Evolutionary conservation across 345 rosid genomes (phyloP), one percentile per base, ranked within the genome.

Genomic region (Noccaea caerulescens): DNA sequence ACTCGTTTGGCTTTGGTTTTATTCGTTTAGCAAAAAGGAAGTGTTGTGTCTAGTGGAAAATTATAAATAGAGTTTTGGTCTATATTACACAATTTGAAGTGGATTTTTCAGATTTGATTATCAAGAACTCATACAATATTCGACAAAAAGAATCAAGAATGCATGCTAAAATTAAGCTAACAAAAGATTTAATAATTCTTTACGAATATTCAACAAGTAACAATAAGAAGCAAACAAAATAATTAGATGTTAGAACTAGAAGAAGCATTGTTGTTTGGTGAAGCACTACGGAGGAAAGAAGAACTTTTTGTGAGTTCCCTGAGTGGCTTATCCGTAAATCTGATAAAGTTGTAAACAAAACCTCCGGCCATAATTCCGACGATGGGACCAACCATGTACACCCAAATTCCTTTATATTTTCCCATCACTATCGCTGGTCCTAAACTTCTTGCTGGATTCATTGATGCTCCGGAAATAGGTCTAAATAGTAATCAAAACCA

Each of bases 371-470:
- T 51, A 6, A 90, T 58, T 49, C 93, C 92, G 6, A 79, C 43
- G 0, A 80, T 2, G 0, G 96, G 97, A 23, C 90, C 90, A 0
- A 77, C 47, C 0, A 91, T 73, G 51, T 87, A 89, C 27, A 91
- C 65, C 93, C 97, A 89, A 14, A 91, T 43, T 46, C 85, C 88
- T 47, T 73, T 75, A 55, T 77, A 87, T 3, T 37, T 41, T 41
- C 76, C 80, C 84, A 74, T 78, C 37, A 82, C 84, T 5, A 89
- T 38, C 1, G 92, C 96, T 23, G 96, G 97, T 13, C 97, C 96
- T 7, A 88, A 6, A 55, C 88, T 88, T 77, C 97, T 87, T 1
- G 97, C 93, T 6, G 95, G 97, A 76, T 88, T 91, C 97, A 91
- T 88, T 1, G 93, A 88, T 11, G 85, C 97, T 58, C 97, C 95